A percentile compares a stretch with the other conserved stretches of the same genome.
phyloP scores from a whole-genome alignment of 73 alveolate genomes.

The Paramecium pentaurelia region DNA sequence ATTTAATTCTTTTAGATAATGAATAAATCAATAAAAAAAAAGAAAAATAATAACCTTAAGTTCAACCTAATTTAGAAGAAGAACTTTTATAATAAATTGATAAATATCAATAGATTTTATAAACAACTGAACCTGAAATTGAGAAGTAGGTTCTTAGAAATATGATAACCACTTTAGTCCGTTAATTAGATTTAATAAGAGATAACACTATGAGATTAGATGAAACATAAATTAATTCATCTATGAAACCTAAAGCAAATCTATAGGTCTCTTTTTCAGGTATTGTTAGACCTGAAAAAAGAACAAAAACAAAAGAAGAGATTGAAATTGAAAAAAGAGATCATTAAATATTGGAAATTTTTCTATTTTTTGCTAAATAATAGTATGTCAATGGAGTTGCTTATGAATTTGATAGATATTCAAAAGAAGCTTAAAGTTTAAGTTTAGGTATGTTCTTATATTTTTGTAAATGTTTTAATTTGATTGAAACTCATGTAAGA shows the following conservation, averaged over 20 bases:
- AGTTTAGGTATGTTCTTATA: slow-evolving; percentile 44
- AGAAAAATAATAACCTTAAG: neutral
- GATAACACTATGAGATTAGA: neutral
- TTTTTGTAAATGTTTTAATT: slow-evolving; percentile 31
- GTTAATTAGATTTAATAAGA: slow-evolving; percentile 24
- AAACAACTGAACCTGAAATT: neutral
- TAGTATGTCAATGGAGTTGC: slow-evolving; percentile 25
- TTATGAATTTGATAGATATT: slow-evolving; percentile 37
- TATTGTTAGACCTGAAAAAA: slow-evolving; percentile 29
- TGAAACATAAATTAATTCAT: neutral
- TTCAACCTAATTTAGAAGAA: neutral
- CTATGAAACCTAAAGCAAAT: neutral
- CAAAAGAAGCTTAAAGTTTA: slow-evolving; percentile 14
- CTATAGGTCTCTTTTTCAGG: neutral
- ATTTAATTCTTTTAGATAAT: neutral
- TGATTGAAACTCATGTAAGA: neutral
- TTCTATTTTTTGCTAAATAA: neutral
- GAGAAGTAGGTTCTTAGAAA: slow-evolving; percentile 1
- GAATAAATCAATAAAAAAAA: neutral
- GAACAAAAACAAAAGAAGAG: slow-evolving; percentile 24
- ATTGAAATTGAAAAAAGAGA: slow-evolving; percentile 21
- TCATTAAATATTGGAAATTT: neutral
- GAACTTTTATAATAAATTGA: slow-evolving; percentile 17
- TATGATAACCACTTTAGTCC: slow-evolving; percentile 31
- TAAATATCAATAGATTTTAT: neutral